Evolutionary conservation across 768 basidiomycete genomes (phyloP), one percentile per base, ranked within the genome.

Genomic region (Mycena vitilis): DNA sequence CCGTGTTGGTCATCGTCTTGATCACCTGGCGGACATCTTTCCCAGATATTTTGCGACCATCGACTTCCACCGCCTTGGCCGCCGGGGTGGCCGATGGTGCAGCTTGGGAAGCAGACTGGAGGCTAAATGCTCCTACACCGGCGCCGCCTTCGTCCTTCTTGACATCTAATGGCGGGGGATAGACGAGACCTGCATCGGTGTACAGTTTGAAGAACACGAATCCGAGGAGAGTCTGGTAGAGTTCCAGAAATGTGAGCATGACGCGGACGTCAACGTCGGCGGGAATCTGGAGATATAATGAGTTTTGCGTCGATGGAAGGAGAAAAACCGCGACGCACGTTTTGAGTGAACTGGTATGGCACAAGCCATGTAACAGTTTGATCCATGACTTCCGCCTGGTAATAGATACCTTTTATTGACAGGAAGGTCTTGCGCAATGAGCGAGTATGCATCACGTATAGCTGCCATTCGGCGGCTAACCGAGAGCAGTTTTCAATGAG

Each of bases 171-270:
- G 95, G 93, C 0, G 98, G 97, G n/a, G 98, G 98, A 76, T 99
- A 99, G 34, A 95, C 89, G 55, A 99, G 85, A 70, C 94, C 94
- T 44, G 87, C 87, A 76, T 98, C 96, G n/a, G 93, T 91, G 82
- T 95, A 99, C n/a, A 99, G 88, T 82, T 97, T 98, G 88, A 95
- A 99, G 77, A 98, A 90, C 23, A 95, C 92, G 76, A 99, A 99
- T 8, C 95, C 95, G 36, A 99, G 89, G 11, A 98, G 82, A 1
- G 97, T 99, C 80, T 99, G 96, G 80, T 99, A 99, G 12, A 99
- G 88, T 78, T 99, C 98, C 74, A 99, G 82, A 84, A 99, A 99
- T 9, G 98, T 99, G 68, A 98, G 81, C 91, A 99, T 96, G 57
- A 99, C 98, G 49, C 98, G 93, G 76, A 98, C 91, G 78, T 99